Percentiles rank a stretch among this genome's conserved stretches.
Evolutionary conservation across 192 early-diverging fungal genomes (phyloP).

Genomic region (Coemansia sp.): DNA sequence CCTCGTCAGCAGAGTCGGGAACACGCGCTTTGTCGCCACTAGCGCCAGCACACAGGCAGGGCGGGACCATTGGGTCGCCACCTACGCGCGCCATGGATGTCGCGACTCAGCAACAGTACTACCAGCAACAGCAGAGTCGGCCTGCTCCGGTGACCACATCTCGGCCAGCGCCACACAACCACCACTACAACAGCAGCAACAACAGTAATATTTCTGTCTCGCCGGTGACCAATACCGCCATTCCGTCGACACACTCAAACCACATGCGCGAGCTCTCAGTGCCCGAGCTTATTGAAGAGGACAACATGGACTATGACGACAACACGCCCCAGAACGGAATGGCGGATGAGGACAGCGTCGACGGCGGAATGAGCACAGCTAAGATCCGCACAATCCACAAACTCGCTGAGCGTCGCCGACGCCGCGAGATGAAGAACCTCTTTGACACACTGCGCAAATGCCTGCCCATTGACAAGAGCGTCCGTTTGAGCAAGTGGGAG

Average conservation of each 20-base stretch:
- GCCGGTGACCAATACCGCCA: background rate
- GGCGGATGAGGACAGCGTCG: slow-evolving; percentile 11
- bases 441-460: slow-evolving; percentile 84
- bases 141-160: background rate
- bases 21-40: background rate
- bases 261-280: slow-evolving; percentile 28
- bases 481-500: slow-evolving; percentile 91
- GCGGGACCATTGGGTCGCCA: background rate
- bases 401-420: slow-evolving; percentile 82
- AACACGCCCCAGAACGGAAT: slow-evolving; percentile 10
- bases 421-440: slow-evolving; percentile 90
- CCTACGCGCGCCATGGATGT: background rate
- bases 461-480: slow-evolving; percentile 76
- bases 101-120: slow-evolving; percentile 8
- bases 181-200: slow-evolving; percentile 18
- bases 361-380: slow-evolving; percentile 57
- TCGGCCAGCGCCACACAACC: slow-evolving; percentile 1
- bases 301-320: slow-evolving; percentile 36
- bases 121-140: background rate
- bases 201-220: slow-evolving; percentile 24
- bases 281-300: slow-evolving; percentile 35
- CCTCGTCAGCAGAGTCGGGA: slow-evolving; percentile 8
- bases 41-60: background rate
- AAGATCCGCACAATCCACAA: slow-evolving; percentile 88
- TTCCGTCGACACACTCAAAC: background rate